Conservation (phyloP, 495 filamentous ascomycete species). For the Chaetomium cochliodes region DNA sequence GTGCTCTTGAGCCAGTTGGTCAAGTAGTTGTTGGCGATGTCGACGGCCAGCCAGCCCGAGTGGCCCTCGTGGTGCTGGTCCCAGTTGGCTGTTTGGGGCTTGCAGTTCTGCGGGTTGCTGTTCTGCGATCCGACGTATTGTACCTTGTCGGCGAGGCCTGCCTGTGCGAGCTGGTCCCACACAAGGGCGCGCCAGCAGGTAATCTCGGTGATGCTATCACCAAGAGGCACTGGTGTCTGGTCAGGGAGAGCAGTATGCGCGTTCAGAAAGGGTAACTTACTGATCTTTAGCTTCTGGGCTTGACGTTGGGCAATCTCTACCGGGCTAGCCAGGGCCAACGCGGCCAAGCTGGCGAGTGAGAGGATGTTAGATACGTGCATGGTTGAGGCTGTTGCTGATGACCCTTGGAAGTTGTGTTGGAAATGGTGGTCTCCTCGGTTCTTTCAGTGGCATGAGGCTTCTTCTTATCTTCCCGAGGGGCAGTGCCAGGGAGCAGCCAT, state of each 20-base stretch:
- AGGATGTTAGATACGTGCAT: slow-evolving; percentile 23
- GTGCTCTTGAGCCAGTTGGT: slow-evolving; percentile 39
- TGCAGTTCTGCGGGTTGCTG: slow-evolving; percentile 40
- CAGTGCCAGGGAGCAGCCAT: too few relatives aligned
- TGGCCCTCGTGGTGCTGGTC: slow-evolving; percentile 48
- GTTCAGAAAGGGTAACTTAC: background rate
- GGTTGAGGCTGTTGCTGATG: background rate
- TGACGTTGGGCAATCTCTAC: slow-evolving; percentile 28
- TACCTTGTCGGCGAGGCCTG: slow-evolving; percentile 31
- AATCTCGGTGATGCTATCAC: slow-evolving; percentile 46
- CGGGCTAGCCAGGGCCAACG: slow-evolving; percentile 20
- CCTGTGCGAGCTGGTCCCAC: slow-evolving; percentile 38
- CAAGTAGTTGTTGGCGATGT: slow-evolving; percentile 48
- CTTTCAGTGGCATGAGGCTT: background rate
- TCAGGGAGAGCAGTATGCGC: background rate
- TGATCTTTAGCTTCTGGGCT: slow-evolving; percentile 26
- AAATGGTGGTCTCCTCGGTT: background rate
- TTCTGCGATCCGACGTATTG: slow-evolving; percentile 46
- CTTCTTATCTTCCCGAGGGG: background rate
- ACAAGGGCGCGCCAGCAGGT: slow-evolving; percentile 45
- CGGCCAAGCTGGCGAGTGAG: slow-evolving; percentile 16
- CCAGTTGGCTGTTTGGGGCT: slow-evolving; percentile 29
- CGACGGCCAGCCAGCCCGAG: slow-evolving; percentile 44
- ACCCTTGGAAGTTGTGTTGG: background rate
- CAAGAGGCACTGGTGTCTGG: slow-evolving; percentile 38